These are phyloP conservation scores for Agrocybe pediades DNA, from an alignment of 768 basidiomycete genomes.

Conservation along the genomic window DNA sequence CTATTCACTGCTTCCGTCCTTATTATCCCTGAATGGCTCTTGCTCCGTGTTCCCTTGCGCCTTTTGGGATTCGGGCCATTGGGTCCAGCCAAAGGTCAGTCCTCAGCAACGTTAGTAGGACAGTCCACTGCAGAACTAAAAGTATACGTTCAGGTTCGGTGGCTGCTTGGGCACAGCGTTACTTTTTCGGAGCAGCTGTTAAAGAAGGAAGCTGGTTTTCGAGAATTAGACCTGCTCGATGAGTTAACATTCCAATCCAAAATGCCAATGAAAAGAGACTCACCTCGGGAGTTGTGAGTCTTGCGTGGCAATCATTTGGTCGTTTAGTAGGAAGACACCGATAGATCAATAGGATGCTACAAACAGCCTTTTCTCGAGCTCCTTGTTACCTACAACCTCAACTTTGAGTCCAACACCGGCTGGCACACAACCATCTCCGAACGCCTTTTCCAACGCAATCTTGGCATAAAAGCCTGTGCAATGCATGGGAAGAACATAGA, in stretches of 20 bases:
- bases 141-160: conserved; percentile 25
- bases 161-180: conserved; percentile 36
- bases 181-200: conserved; percentile 33
- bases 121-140: neutral
- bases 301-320: no score
- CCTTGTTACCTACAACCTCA: conserved; percentile 50
- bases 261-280: no score
- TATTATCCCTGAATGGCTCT: conserved; percentile 30
- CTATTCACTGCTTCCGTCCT: conserved; percentile 22
- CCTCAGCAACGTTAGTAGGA: neutral
- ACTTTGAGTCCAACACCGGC: conserved; percentile 75
- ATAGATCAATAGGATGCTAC: conserved; percentile 26
- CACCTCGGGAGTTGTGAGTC: no score
- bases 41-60: conserved; percentile 30
- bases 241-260: no score
- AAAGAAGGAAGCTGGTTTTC: conserved; percentile 35
- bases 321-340: no score
- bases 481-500: conserved; percentile 81
- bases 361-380: conserved; percentile 39
- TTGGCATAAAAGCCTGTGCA: conserved; percentile 83
- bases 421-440: conserved; percentile 79
- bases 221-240: no score
- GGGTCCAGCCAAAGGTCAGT: conserved; percentile 31
- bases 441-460: conserved; percentile 62
- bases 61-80: conserved; percentile 34